Base-by-base conservation (phyloP, 2,329 filamentous ascomycete genomes). In the Tolypocladium endophyticum region DNA sequence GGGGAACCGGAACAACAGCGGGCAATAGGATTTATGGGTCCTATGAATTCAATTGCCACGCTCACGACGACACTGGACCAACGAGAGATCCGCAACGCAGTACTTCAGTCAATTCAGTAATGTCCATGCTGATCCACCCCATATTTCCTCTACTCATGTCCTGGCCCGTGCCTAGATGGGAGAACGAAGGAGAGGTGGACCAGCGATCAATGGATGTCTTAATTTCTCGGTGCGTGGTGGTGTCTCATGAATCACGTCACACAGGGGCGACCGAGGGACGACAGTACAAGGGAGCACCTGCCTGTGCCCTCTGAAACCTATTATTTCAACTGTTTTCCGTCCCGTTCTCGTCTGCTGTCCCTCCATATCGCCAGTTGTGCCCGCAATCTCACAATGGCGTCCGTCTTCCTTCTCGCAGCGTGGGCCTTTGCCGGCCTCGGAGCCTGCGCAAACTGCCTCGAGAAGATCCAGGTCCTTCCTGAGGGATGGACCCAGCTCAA, bases 401-500 rank as follows among this genome's bases (percentile, higher is more conserved):
- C 60, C 39, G 57, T 56, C 35, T 23, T 63, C 14, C 59, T 67
- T 16, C 58, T 62, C 50, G 50, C 57, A n/a, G 59, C 58, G 6
- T 60, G 57, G 59, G 66, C 65, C 50, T 59, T 72, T 58, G 66
- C 65, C 25, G 59, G 65, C 58, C 60, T 72, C 33, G 61, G 64
- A 7, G 59, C 63, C 12, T 63, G 65, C 56, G 62, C 63, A 14
- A 59, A 69, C 39, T 57, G 64, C 14, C 53, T 73, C 23, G 71
- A 74, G 56, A 63, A 69, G n/a, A 63, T 65, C 3, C 53, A 64
- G 1, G 52, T 61, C 25, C 60, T 73, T 5, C 70, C 72, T 16
- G 59, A 64, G 7, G 71, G 72, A 55, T 74, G 72, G 72, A 61
- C 64, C 39, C 58, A 65, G 50, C 43, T 71, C 20, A 54, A 65